These are phyloP conservation scores for Euphrasia arctica DNA, from an alignment of 305 asterid species.

Conservation along the genomic window DNA sequence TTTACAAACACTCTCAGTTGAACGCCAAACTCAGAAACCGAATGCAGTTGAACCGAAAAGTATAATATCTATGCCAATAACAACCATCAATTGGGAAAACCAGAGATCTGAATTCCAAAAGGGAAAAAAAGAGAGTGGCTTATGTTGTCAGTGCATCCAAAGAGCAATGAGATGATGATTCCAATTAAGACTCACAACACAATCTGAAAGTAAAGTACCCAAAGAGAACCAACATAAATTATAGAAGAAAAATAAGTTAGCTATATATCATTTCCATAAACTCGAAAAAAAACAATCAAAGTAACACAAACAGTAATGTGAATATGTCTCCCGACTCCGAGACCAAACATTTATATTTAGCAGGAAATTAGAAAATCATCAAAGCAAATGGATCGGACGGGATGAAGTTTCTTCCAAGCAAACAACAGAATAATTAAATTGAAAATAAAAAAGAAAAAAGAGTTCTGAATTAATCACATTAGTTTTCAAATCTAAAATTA, in stretches of 20 bases:
- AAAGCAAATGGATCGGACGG: neutral
- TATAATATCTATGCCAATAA: constrained; percentile 24
- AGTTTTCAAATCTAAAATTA: constrained; percentile 1
- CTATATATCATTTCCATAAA: constrained; percentile 6
- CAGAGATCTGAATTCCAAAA: constrained; percentile 25
- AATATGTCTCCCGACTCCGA: too few relatives aligned
- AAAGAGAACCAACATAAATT: constrained; percentile 10
- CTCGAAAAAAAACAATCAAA: too few relatives aligned
- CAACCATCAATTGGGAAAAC: constrained; percentile 45
- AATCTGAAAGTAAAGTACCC: constrained; percentile 26
- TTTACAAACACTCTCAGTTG: neutral
- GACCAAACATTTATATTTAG: too few relatives aligned
- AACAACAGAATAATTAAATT: neutral
- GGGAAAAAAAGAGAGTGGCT: constrained; percentile 22
- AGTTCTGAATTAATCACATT: constrained; percentile 14
- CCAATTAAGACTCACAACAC: constrained; percentile 24
- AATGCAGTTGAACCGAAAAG: constrained; percentile 32
- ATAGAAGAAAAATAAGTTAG: neutral
- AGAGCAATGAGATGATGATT: constrained; percentile 45
- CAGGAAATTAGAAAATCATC: too few relatives aligned
- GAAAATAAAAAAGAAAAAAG: neutral
- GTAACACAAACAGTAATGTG: too few relatives aligned
- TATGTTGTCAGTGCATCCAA: constrained; percentile 34
- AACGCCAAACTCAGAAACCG: constrained; percentile 52
- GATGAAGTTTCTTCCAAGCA: neutral